Evolutionary conservation across 2,329 filamentous ascomycete genomes (phyloP).

Genomic region (Aspergillus sp.): DNA sequence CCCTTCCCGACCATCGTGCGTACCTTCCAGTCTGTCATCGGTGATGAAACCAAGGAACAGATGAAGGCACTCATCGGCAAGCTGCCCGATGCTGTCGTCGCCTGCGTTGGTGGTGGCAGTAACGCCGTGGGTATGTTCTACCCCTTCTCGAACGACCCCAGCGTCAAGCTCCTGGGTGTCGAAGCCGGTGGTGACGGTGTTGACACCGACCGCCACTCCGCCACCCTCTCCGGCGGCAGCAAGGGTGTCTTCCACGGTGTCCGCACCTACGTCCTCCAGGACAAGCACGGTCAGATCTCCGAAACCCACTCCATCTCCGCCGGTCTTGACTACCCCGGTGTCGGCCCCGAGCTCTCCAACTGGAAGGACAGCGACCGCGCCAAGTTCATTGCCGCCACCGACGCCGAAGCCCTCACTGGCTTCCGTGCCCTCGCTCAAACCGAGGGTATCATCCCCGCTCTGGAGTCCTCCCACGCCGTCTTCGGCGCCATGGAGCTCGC

Average conservation of each 20-base stretch:
- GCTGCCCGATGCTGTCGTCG: conserved; percentile 92
- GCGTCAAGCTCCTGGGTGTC: conserved; percentile 86
- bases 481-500: conserved; percentile 86
- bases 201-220: conserved; percentile 81
- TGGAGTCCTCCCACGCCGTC: conserved; percentile 92
- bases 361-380: conserved; percentile 93
- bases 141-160: conserved; percentile 82
- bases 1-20: conserved; percentile 97
- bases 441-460: conserved; percentile 94
- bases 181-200: conserved; percentile 94
- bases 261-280: conserved; percentile 91
- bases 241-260: conserved; percentile 96
- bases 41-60: conserved; percentile 89
- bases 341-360: conserved; percentile 84
- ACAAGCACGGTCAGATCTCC: conserved; percentile 86
- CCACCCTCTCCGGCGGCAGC: conserved; percentile 80
- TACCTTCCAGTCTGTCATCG: conserved; percentile 96
- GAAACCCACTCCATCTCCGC: conserved; percentile 97
- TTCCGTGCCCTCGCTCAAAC: conserved; percentile 83
- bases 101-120: conserved; percentile 91
- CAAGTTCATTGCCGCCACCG: conserved; percentile 86
- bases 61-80: conserved; percentile 82
- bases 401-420: conserved; percentile 83
- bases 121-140: conserved; percentile 99
- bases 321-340: conserved; percentile 94